Evolutionary conservation across 73 alveolate genomes (phyloP), one percentile per base, ranked within the genome.

Genomic region (Urostyla sp.): DNA sequence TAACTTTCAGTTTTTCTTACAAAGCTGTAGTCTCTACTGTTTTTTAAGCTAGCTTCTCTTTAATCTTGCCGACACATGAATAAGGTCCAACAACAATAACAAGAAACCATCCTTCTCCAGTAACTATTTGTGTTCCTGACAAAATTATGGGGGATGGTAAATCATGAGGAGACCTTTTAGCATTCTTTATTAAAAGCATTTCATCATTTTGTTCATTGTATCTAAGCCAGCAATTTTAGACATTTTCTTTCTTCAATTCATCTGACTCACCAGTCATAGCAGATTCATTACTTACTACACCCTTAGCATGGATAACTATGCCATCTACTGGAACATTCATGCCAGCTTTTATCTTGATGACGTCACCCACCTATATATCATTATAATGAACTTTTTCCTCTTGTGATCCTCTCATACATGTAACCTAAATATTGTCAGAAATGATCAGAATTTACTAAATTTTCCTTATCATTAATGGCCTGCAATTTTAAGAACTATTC

Each of bases 141-240:
- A 58, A 20, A 4, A 58, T 11, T 58, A 58, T 31, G 56, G 37
- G 32, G 16, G 75, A 58, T 1, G 75, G 75, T 31, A 58, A 58
- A 16, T 58, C 53, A 58, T 58, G 75, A 58, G 32, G 75, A 31
- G 37, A 58, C 23, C 32, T 35, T 35, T 52, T 58, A 5, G 75
- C 75, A 58, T 58, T 58, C 75, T 58, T 3, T 28, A 36, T 34
- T 58, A 52, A n/a, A n/a, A 28, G 26, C 75, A 58, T 15, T 6
- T 15, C 5, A 58, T 58, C 75, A 31, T 15, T 35, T 16, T 52
- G 32, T 34, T 58, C 75, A 13, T 58, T 58, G n/a, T n/a, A n/a
- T 31, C 55, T 58, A 13, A 58, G 10, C 4, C 4, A 35, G 1
- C 8, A 15, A 11, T 32, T 6, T 15, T 58, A 35, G 4, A 52